Base-by-base conservation (phyloP, 768 basidiomycete genomes). In the Tremella yokohamensis region DNA sequence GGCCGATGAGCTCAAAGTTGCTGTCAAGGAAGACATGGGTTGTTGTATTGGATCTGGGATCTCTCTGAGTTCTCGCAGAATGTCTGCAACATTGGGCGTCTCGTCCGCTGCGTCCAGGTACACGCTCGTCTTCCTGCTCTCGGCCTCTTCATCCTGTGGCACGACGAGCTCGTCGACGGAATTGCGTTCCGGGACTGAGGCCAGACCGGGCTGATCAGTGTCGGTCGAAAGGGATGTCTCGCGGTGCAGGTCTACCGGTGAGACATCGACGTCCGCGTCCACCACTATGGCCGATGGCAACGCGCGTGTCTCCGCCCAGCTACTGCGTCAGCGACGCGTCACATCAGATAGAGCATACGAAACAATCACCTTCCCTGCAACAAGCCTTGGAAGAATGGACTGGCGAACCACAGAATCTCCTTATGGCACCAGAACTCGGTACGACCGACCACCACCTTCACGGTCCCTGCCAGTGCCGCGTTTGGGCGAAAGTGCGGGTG, bases 361-460 rank as follows among this genome's bases (percentile, higher is more conserved):
- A 45, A 20, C 13, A 16, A 20, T 60, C 61, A 79, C 78, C 67
- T 67, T 24, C 91, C 91, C 65, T 89, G 89, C 48, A 94, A 79
- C 8, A 90, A 86, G 16, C 89, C 89, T 76, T 92, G 87, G 75
- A 94, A 94, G 81, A 94, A 94, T 0, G 91, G 89, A n/a, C 90
- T 92, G 3, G 90, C 87, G 72, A 91, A 94, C 77, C 86, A 87
- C 6, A 94, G 79, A 25, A 94, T 84, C 72, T 93, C 90, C 74
- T 89, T 91, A 78, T 94, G 91, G 68, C 72, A 90, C 90, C 91
- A 94, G 78, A 94, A 94, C 3, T 88, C 90, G 48, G 88, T 89
- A 60, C 81, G 83, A 74, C 90, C 88, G 22, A 94, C 91, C 18
- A 91, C 81, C 53, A 94, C 90, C 76, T 93, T 94, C 56, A 94